Percentiles rank a stretch among this genome's conserved stretches.
Conservation (phyloP, 176 grass and related monocot species). For the Rhynchospora breviuscula region DNA sequence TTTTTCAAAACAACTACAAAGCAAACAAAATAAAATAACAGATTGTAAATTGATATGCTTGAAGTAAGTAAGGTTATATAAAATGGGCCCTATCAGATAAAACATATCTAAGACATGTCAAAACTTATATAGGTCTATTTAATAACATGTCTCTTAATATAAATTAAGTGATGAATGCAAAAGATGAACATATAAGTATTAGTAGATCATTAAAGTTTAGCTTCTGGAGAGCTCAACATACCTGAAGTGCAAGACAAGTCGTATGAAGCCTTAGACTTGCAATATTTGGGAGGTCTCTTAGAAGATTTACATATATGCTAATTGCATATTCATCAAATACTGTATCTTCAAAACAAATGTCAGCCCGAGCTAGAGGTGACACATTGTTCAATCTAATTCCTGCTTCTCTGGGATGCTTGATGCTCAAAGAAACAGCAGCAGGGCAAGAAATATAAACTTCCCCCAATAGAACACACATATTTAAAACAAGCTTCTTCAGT, state of each 20-base stretch:
- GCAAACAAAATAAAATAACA: neutral
- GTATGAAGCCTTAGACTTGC: neutral
- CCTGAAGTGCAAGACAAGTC: neutral
- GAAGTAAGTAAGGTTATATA: neutral
- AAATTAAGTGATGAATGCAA: too few relatives aligned
- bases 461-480: neutral
- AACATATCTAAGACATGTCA: neutral
- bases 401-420: neutral
- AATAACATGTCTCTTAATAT: neutral
- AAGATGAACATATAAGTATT: neutral
- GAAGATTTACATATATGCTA: neutral
- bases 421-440: neutral
- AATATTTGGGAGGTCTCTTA: neutral
- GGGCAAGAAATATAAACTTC: neutral
- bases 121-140: neutral
- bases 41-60: neutral
- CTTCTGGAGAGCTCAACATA: neutral
- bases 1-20: neutral
- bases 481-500: neutral
- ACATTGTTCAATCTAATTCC: constrained; percentile 1
- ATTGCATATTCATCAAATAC: neutral
- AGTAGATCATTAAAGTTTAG: neutral
- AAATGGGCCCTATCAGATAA: neutral
- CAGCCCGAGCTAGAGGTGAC: neutral
- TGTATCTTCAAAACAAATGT: neutral